phyloP scores from a whole-genome alignment of 2,329 filamentous ascomycete species.

The Massarina eburnea region DNA sequence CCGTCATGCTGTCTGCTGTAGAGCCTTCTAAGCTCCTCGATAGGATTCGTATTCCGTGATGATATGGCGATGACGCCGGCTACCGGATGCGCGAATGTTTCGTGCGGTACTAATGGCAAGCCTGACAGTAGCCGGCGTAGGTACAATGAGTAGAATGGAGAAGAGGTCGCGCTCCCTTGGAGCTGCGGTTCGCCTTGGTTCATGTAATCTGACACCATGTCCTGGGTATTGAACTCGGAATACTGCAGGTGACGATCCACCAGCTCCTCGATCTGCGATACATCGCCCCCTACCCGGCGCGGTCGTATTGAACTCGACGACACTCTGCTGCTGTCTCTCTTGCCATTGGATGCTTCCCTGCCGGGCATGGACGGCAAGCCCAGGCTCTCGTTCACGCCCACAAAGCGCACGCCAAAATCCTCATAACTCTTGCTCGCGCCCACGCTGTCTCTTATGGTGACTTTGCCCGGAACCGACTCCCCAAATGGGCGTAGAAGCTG shows the following conservation, averaged over 20 bases:
- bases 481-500: slow-evolving; percentile 89
- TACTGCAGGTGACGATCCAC: slow-evolving; percentile 78
- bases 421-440: slow-evolving; percentile 82
- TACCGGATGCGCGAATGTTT: slow-evolving; percentile 93
- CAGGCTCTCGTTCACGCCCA: slow-evolving; percentile 63
- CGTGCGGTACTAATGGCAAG: slow-evolving; percentile 76
- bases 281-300: slow-evolving; percentile 52
- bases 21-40: slow-evolving; percentile 81
- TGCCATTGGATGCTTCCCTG: slow-evolving; percentile 29
- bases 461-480: slow-evolving; percentile 81
- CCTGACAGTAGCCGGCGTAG: slow-evolving; percentile 80
- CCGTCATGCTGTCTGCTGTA: slow-evolving; percentile 85
- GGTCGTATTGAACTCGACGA: slow-evolving; percentile 38
- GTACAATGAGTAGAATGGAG: slow-evolving; percentile 81
- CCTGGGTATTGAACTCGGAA: slow-evolving; percentile 59
- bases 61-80: slow-evolving; percentile 94
- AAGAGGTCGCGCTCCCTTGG: slow-evolving; percentile 53
- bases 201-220: slow-evolving; percentile 46
- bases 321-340: slow-evolving; percentile 19
- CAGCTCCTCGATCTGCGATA: slow-evolving; percentile 75
- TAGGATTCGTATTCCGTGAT: slow-evolving; percentile 78
- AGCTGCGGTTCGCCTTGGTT: slow-evolving; percentile 29
- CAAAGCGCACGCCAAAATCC: slow-evolving; percentile 87
- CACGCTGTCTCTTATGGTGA: slow-evolving; percentile 86
- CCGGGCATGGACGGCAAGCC: slow-evolving; percentile 39